Conservation (phyloP, 2,329 filamentous ascomycete genomes). For the Rutstroemia sp. region DNA sequence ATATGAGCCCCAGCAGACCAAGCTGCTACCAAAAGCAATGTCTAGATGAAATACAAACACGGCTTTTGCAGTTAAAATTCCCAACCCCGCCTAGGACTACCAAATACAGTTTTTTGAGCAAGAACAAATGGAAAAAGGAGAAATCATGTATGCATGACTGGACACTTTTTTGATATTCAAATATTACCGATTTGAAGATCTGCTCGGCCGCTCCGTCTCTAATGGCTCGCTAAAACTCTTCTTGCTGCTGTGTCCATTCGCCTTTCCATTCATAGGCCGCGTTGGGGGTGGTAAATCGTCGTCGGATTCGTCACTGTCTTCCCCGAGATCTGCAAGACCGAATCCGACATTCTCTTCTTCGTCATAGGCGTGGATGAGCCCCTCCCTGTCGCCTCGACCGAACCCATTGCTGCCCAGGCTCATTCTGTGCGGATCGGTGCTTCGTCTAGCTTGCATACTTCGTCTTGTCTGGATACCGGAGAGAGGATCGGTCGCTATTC, state of each 20-base stretch:
- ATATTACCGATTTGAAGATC: constrained; percentile 22
- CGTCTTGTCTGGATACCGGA: constrained; percentile 83
- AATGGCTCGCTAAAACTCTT: constrained; percentile 24
- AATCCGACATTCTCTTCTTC: constrained; percentile 70
- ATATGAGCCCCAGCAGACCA: constrained; percentile 8
- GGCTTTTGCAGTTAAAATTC: neutral
- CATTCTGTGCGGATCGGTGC: constrained; percentile 50
- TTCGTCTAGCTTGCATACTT: constrained; percentile 86
- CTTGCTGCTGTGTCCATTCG: constrained; percentile 24
- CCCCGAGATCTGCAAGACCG: constrained; percentile 70
- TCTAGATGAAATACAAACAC: constrained; percentile 3
- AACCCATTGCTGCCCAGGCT: constrained; percentile 56
- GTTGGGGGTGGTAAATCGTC: constrained; percentile 32
- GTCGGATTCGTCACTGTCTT: constrained; percentile 58
- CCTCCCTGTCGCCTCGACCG: constrained; percentile 61
- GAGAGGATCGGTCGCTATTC: constrained; percentile 84
- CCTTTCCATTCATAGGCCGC: constrained; percentile 19
- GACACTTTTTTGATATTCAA: neutral
- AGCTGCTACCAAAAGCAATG: constrained; percentile 8
- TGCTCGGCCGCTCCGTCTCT: constrained; percentile 18
- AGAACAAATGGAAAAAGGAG: too few relatives aligned
- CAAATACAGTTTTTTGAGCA: constrained; percentile 1
- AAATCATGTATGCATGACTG: too few relatives aligned
- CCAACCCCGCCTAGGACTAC: constrained; percentile 2
- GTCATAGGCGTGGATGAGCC: constrained; percentile 83